Base-by-base conservation (phyloP, 805 yeast genomes). In the Pichia ethanolica region DNA sequence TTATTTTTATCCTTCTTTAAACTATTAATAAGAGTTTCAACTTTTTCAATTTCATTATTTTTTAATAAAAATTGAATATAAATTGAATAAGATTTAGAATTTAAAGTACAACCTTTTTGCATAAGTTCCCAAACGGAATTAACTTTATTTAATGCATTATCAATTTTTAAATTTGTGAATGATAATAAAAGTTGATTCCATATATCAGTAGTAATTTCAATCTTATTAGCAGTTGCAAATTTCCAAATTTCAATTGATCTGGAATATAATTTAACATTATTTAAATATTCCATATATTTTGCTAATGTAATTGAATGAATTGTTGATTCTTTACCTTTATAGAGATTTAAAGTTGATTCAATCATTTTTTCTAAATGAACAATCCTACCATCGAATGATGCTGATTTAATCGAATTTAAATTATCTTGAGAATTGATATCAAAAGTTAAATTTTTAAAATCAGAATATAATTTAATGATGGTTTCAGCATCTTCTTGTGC, bases 171-270 rank as follows among this genome's bases (percentile, higher is more conserved):
- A 44, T 64, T 58, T 9, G 56, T 55, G 39, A 61, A 69, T 26
- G 62, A 54, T 46, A 54, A 67, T 45, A 86, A 64, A 32, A 83
- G 70, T 46, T 76, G 71, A 46, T 82, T 81, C 89, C 89, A 86
- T 1, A 80, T 62, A 0, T 63, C 55, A n/a, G 71, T 56, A 5
- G 51, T 42, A 4, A 60, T 56, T 11, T 42, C 45, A 73, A 62
- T n/a, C 80, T 42, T 28, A 20, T 46, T 46, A 1, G 53, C 53
- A 14, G 71, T 59, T 28, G 49, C 50, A 39, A 56, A 47, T 36
- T 47, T 50, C 53, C 53, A 54, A 13, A 54, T 26, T 14, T 51
- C 55, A 25, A 49, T 45, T 11, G 48, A 46, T 44, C 45, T 52
- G 7, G 53, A 44, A 38, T 49, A 46, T 12, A 47, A 40, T 25